phyloP scores from a whole-genome alignment of 202 grass and related monocot species.

The Musa balbisiana region DNA sequence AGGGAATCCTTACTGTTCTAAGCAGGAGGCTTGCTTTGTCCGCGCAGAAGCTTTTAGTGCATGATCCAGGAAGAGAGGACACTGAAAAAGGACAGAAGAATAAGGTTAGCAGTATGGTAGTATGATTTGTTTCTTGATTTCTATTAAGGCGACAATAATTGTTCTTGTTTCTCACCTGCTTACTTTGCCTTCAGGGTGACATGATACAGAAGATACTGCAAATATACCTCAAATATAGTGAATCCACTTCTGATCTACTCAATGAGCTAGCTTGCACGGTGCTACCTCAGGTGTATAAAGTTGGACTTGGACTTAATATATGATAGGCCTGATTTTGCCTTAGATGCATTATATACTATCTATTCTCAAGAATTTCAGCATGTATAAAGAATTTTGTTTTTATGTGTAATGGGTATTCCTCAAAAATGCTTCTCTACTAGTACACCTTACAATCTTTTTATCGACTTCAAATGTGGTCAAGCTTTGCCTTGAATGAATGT shows the following conservation, averaged over 20 bases:
- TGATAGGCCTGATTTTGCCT: too few species aligned
- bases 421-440: too few species aligned
- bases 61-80: slow-evolving; percentile 49
- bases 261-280: slow-evolving; percentile 35
- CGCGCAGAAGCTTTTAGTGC: slow-evolving; percentile 59
- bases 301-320: slow-evolving; percentile 22
- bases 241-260: slow-evolving; percentile 61
- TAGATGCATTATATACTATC: neutral
- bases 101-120: slow-evolving; percentile 48
- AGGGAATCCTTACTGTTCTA: slow-evolving; percentile 57
- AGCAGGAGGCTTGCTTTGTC: slow-evolving; percentile 51
- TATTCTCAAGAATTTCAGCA: neutral
- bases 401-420: too few species aligned
- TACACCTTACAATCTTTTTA: too few species aligned
- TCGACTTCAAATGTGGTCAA: neutral
- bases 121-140: slow-evolving; percentile 13
- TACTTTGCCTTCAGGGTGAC: slow-evolving; percentile 44
- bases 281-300: slow-evolving; percentile 33
- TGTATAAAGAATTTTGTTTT: neutral
- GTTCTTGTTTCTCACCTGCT: slow-evolving; percentile 1
- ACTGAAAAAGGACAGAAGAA: slow-evolving; percentile 42
- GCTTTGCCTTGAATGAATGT: slow-evolving; percentile 12
- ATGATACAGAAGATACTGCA: slow-evolving; percentile 76
- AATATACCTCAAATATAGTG: slow-evolving; percentile 77
- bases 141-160: neutral